Evolutionary conservation across 2,329 filamentous ascomycete species (phyloP), one percentile per base, ranked within the genome.

Genomic region (Torrubiella hemipterigena): DNA sequence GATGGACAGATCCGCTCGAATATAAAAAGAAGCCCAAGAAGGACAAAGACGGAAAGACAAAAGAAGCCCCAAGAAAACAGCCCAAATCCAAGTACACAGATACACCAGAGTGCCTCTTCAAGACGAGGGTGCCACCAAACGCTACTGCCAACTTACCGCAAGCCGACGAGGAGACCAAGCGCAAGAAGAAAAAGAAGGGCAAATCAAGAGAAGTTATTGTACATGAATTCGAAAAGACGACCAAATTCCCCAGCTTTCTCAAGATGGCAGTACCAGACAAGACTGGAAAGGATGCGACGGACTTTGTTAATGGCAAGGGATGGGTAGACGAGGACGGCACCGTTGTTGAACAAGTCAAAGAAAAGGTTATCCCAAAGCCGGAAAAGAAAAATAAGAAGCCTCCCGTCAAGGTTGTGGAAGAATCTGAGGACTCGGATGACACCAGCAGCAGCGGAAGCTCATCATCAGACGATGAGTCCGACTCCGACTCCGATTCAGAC

Each of bases 221-320:
- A 4, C 87, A 96, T 54, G 91, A 98, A 50, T 96, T 95, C 49
- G 73, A 81, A 44, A 86, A 85, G 51, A 86, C 81, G 7, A 76
- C 73, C 22, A 89, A 85, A 45, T 80, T 85, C 40, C 83, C 86
- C 0, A 81, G 73, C 5, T 95, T 94, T 49, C 55, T 95, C 36
- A 84, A 83, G 50, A 61, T 65, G 6, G 27, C 44, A 3, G 42
- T 34, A 17, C 47, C 48, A 9, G 45, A 49, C 22, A 38, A 34
- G 11, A 32, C 38, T 11, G 63, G 50, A 25, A 55, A 59, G 5
- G 51, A 58, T 2, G 56, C 55, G 2, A 56, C 56, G 3, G 75
- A 79, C 34, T 95, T 79, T 50, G 70, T 91, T 24, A 80, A 94
- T 32, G 86, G 81, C 15, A 78, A 81, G 46, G 89, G 89, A 2